Conservation (phyloP, 495 filamentous ascomycete species). For the Hyaloscypha hepaticicola region DNA sequence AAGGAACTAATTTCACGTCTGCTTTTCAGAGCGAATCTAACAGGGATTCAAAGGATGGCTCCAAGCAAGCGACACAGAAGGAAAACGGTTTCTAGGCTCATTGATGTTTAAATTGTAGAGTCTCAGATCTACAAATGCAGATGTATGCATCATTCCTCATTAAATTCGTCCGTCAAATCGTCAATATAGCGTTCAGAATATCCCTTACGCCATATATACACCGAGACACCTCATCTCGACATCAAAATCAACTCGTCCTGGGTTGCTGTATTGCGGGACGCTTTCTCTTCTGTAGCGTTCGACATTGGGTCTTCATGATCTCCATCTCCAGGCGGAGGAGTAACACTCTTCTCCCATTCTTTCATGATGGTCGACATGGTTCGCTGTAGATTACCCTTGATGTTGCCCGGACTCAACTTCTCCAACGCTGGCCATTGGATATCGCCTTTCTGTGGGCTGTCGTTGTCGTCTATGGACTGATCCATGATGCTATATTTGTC, state of each 20-base stretch:
- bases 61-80: not conserved
- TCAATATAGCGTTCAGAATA: not conserved
- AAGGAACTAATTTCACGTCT: too few species aligned
- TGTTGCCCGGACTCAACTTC: constrained; percentile 55
- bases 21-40: too few species aligned
- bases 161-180: constrained; percentile 4
- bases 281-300: not conserved
- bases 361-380: constrained; percentile 66
- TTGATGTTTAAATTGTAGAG: not conserved
- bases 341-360: constrained; percentile 60
- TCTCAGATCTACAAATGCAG: not conserved
- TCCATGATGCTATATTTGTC: constrained; percentile 42
- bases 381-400: constrained; percentile 55
- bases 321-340: constrained; percentile 21
- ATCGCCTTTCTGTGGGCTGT: constrained; percentile 37
- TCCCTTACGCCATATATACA: not conserved
- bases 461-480: constrained; percentile 26
- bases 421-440: constrained; percentile 65
- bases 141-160: constrained; percentile 7
- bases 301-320: constrained; percentile 10
- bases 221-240: constrained; percentile 5
- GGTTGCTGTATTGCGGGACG: not conserved
- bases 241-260: constrained; percentile 14
- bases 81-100: not conserved
- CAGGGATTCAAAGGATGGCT: too few species aligned